Base-by-base conservation (phyloP, 805 yeast species). In the Barnettozyma pratensis region DNA sequence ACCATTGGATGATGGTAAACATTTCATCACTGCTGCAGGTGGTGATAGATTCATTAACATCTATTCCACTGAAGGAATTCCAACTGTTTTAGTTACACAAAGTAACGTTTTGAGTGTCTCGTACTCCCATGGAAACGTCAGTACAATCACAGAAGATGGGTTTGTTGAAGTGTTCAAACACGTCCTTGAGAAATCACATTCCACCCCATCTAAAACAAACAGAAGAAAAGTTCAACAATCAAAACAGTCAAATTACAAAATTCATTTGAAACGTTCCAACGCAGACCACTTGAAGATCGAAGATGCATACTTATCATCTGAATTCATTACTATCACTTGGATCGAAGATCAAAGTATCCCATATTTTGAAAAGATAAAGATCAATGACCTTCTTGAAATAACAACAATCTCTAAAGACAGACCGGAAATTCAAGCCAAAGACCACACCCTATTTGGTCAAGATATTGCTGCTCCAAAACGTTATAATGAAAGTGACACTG, bases 31-130 rank as follows among this genome's bases (percentile, higher is more conserved):
- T 1, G 76, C 85, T 45, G 95, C 97, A 2, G 71, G 71, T 35
- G 83, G 83, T 51, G 98, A 91, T 64, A 76, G 97, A 56, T 89
- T 87, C 63, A 74, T 90, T 55, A 88, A 88, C 62, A 70, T 86
- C 36, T 83, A 85, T 60, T 76, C 84, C 9, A 47, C 80, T 3
- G 66, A 71, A 4, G 44, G 44, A 1, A 47, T 62, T 4, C 62
- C 70, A n/a, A 71, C 83, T 3, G 86, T 90, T 3, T 76, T 88
- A 48, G 90, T 86, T 12, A 74, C 91, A 4, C 85, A 84, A 53
- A 72, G 88, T 12, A 77, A 85, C 44, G 80, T 87, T 11, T 49
- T 62, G 1, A 65, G 69, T 7, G 61, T 85, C 7, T 62, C 76
- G 0, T 65, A 72, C 49, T 72, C 69, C 5, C 62, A 62, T 25